These are phyloP conservation scores for Wallacemonas rigidus DNA, from an alignment of 208 protist species.

Conservation along the genomic window DNA sequence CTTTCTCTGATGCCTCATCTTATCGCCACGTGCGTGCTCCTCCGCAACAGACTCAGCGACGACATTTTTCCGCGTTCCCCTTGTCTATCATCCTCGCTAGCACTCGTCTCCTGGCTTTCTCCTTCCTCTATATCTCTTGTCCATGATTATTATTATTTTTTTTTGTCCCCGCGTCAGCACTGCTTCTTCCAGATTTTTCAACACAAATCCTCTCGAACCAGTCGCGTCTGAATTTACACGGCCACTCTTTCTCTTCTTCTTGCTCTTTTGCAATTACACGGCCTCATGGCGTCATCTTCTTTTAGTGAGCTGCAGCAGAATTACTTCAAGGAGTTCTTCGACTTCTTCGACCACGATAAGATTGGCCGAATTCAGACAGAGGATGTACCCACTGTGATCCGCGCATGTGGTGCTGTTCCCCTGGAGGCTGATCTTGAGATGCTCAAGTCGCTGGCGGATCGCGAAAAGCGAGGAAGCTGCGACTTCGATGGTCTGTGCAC, in stretches of 20 bases:
- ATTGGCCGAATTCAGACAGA: constrained; percentile 61
- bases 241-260: constrained; percentile 26
- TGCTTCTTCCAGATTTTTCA: no score
- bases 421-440: constrained; percentile 61
- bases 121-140: no score
- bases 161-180: no score
- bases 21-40: no score
- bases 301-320: constrained; percentile 47
- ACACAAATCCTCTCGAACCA: no score
- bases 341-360: constrained; percentile 80
- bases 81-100: no score
- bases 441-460: constrained; percentile 63
- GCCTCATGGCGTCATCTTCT: constrained; percentile 4
- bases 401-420: constrained; percentile 73
- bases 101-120: no score
- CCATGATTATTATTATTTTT: no score
- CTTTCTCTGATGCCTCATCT: no score
- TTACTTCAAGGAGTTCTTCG: constrained; percentile 76
- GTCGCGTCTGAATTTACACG: no score
- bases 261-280: constrained; percentile 20
- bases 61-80: no score
- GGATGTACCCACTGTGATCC: constrained; percentile 62
- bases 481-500: constrained; percentile 79
- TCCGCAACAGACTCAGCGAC: no score
- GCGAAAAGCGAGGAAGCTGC: constrained; percentile 62